These are phyloP conservation scores for Phytophthora cactorum DNA, from an alignment of 352 stramenopile genomes.

Conservation along the genomic window DNA sequence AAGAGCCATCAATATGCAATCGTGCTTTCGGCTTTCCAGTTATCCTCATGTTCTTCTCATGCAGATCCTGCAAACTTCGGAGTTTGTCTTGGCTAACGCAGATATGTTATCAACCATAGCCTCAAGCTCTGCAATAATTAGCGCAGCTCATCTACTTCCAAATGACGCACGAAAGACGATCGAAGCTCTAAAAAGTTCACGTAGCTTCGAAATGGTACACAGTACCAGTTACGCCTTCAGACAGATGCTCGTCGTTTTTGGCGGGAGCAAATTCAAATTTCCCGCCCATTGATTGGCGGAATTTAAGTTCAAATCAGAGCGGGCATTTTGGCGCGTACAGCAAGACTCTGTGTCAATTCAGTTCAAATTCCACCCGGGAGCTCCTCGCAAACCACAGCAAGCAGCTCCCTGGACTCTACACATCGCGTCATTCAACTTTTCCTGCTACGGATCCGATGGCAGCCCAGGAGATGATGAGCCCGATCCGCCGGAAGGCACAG, in stretches of 20 bases:
- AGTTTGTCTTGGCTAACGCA: too few species aligned
- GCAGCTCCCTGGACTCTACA: conserved; percentile 14
- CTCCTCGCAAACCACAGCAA: conserved; percentile 10
- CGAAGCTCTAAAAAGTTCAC: too few species aligned
- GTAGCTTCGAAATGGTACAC: not conserved
- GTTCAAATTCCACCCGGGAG: conserved; percentile 11
- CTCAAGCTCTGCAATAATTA: too few species aligned
- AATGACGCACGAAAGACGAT: too few species aligned
- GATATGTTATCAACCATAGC: too few species aligned
- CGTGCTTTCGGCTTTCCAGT: too few species aligned
- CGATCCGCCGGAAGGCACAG: conserved; percentile 28
- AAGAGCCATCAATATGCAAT: too few species aligned
- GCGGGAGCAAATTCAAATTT: conserved; percentile 41
- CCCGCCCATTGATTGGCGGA: conserved; percentile 42
- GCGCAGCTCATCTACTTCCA: too few species aligned
- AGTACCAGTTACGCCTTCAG: not conserved
- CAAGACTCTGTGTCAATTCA: conserved; percentile 9
- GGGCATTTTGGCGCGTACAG: conserved; percentile 16
- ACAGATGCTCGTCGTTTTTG: conserved; percentile 23
- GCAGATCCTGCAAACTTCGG: too few species aligned
- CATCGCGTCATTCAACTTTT: conserved; percentile 8
- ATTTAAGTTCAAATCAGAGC: conserved; percentile 22
- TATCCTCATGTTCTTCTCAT: too few species aligned
- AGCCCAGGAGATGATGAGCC: conserved; percentile 50
- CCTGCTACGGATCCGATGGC: conserved; percentile 27